These are phyloP conservation scores for Tetrapyrgos nigripes DNA, from an alignment of 1,284 basidiomycete genomes.

Conservation along the genomic window DNA sequence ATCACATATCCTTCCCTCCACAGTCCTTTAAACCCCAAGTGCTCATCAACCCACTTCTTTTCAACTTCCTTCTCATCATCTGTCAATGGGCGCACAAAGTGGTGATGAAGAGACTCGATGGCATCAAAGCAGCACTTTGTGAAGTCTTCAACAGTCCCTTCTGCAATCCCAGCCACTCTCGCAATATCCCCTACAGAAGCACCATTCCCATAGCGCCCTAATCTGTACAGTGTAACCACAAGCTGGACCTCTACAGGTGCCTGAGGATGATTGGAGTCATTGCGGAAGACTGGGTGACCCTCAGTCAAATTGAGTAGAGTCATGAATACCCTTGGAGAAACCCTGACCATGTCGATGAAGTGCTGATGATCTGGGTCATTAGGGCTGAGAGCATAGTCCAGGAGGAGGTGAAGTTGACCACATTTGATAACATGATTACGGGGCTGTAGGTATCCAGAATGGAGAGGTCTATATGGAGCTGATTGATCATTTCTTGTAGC, in stretches of 20 bases:
- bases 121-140: constrained; percentile 38
- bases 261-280: constrained; percentile 34
- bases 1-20: constrained; percentile 42
- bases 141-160: constrained; percentile 38
- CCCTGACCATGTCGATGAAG: constrained; percentile 40
- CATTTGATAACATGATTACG: constrained; percentile 24
- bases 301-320: constrained; percentile 31
- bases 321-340: constrained; percentile 39
- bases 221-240: constrained; percentile 39
- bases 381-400: constrained; percentile 36
- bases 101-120: constrained; percentile 36
- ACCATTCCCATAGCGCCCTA: constrained; percentile 43
- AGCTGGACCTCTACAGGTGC: constrained; percentile 41
- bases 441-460: constrained; percentile 3
- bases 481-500: no score
- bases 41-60: constrained; percentile 41
- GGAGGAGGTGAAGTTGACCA: constrained; percentile 34
- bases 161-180: constrained; percentile 32
- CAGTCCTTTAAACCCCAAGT: constrained; percentile 32
- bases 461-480: no score
- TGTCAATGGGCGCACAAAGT: constrained; percentile 35
- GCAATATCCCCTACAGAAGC: constrained; percentile 39
- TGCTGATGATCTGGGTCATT: constrained; percentile 25
- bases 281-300: constrained; percentile 38
- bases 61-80: constrained; percentile 37